Evolutionary conservation across 176 grass and related monocot genomes (phyloP).

Genomic region (Phoenix roebelenii): DNA sequence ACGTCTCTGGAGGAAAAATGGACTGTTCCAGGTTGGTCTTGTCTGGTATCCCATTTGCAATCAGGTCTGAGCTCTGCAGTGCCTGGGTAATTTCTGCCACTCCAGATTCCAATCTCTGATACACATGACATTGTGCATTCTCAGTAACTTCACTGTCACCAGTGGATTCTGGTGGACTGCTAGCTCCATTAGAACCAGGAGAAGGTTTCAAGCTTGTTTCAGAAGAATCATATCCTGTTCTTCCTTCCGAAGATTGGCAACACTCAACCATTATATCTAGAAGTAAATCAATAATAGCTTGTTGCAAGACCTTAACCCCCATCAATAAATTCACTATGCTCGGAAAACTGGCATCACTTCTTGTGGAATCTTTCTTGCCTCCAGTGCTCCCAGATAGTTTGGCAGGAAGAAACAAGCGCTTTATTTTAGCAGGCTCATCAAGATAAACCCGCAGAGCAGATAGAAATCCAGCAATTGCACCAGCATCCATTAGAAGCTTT

Average conservation of each 20-base stretch:
- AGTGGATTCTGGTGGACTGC: slow-evolving; percentile 41
- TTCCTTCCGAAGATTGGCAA: slow-evolving; percentile 70
- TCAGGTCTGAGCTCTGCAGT: slow-evolving; percentile 22
- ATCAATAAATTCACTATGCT: slow-evolving; percentile 79
- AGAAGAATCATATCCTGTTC: slow-evolving; percentile 39
- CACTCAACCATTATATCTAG: slow-evolving; percentile 97
- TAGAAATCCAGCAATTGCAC: slow-evolving; percentile 78
- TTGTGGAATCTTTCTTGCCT: slow-evolving; percentile 48
- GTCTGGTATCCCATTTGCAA: slow-evolving; percentile 29
- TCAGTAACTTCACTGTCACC: slow-evolving; percentile 37
- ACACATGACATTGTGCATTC: slow-evolving; percentile 28
- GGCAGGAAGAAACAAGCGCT: slow-evolving; percentile 70
- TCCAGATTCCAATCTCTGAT: slow-evolving; percentile 26
- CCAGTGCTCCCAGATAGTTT: slow-evolving; percentile 47
- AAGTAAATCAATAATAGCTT: slow-evolving; percentile 91
- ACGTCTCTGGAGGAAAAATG: slow-evolving; percentile 32
- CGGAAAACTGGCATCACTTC: slow-evolving; percentile 38
- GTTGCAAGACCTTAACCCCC: slow-evolving; percentile 82
- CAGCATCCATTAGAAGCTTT: slow-evolving; percentile 70
- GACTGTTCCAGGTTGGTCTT: slow-evolving; percentile 31
- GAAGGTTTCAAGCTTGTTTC: slow-evolving; percentile 44
- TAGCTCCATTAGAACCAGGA: slow-evolving; percentile 50
- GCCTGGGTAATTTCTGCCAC: slow-evolving; percentile 25
- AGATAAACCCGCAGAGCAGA: slow-evolving; percentile 77
- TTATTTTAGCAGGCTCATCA: slow-evolving; percentile 76